Percentiles rank a stretch among this genome's conserved stretches.
Evolutionary conservation across 2,329 filamentous ascomycete genomes (phyloP).

Genomic region (Aspergillus pseudotamarii): DNA sequence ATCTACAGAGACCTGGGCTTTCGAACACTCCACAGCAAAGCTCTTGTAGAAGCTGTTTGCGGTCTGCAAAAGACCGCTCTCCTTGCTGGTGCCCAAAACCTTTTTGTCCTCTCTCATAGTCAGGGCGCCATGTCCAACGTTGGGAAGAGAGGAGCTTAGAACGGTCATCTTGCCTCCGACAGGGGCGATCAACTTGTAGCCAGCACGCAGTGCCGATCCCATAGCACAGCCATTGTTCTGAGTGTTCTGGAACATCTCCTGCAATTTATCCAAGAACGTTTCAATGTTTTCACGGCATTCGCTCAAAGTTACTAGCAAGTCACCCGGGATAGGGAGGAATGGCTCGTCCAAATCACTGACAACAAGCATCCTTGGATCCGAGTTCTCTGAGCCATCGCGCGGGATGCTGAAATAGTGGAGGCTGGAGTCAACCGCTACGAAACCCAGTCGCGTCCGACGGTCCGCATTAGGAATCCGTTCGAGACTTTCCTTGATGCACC

Average conservation of each 20-base stretch:
- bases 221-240: conserved; percentile 89
- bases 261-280: conserved; percentile 84
- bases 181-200: conserved; percentile 92
- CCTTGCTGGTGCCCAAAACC: conserved; percentile 88
- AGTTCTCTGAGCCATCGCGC: conserved; percentile 80
- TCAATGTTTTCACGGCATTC: conserved; percentile 92
- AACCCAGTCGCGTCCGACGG: conserved; percentile 85
- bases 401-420: conserved; percentile 96
- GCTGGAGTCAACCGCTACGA: conserved; percentile 92
- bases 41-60: conserved; percentile 98
- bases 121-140: conserved; percentile 83
- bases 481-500: conserved; percentile 91
- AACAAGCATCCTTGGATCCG: conserved; percentile 87
- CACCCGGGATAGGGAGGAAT: conserved; percentile 90
- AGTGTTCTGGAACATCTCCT: conserved; percentile 95
- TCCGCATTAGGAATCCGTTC: conserved; percentile 98
- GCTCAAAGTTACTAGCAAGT: conserved; percentile 83
- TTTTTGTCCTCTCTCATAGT: conserved; percentile 97
- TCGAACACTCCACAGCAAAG: conserved; percentile 97
- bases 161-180: conserved; percentile 95
- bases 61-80: conserved; percentile 83
- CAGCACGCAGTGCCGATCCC: conserved; percentile 88
- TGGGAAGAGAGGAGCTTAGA: conserved; percentile 85
- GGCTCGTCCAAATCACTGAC: conserved; percentile 95
- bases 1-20: conserved; percentile 97